A percentile compares a stretch with the other conserved stretches of the same genome.
These are phyloP conservation scores for Sugiyamaella pinicola DNA, from an alignment of 1,139 yeast species.

Conservation along the genomic window DNA sequence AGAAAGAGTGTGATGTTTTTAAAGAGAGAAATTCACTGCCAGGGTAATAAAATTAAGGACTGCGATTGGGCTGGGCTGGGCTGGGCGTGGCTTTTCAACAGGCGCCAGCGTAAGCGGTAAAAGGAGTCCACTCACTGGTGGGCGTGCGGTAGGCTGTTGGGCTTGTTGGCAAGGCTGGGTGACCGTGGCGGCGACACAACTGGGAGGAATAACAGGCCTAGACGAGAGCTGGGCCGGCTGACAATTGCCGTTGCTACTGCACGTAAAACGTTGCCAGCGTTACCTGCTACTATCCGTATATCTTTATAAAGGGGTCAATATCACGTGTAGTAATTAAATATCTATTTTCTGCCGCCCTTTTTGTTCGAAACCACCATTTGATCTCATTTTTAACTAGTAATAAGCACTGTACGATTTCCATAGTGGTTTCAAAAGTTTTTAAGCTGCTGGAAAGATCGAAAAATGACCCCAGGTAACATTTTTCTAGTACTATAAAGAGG, in stretches of 20 bases:
- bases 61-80: constrained; percentile 14
- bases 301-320: not conserved
- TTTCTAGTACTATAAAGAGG: no score
- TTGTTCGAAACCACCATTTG: no score
- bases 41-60: constrained; percentile 12
- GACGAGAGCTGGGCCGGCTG: not conserved
- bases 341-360: no score
- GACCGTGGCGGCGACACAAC: no score
- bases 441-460: not conserved
- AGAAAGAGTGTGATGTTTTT: not conserved
- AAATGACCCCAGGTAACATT: no score
- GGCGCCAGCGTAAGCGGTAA: constrained; percentile 11
- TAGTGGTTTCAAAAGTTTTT: no score
- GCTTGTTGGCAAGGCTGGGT: not conserved
- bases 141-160: constrained; percentile 1
- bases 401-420: no score
- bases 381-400: no score
- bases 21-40: constrained; percentile 15
- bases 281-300: no score
- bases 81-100: no score
- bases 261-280: no score
- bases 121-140: constrained; percentile 12
- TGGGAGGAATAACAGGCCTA: not conserved
- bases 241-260: not conserved
- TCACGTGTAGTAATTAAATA: not conserved